These are phyloP conservation scores for Xylaria sp. DNA, from an alignment of 2,329 filamentous ascomycete species.

Conservation along the genomic window DNA sequence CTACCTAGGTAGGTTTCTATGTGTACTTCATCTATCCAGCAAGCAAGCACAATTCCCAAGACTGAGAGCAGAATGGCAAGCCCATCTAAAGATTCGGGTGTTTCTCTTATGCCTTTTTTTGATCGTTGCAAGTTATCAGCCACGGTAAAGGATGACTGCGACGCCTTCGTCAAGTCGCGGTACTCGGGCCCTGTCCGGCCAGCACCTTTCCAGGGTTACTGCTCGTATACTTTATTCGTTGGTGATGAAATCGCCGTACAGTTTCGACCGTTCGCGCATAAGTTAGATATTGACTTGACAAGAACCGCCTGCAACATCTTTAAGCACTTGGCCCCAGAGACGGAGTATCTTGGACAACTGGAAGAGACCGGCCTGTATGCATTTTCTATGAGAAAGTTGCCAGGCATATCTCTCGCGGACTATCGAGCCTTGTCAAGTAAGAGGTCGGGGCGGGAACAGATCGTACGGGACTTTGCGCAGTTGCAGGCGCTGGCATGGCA, in stretches of 20 bases:
- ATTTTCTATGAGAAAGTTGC: constrained; percentile 56
- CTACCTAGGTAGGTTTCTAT: not conserved
- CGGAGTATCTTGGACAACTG: constrained; percentile 52
- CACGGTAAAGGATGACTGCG: constrained; percentile 45
- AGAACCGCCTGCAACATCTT: constrained; percentile 54
- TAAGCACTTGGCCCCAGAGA: constrained; percentile 55
- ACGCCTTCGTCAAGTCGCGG: constrained; percentile 48
- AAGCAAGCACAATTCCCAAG: not conserved
- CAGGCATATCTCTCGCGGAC: constrained; percentile 54
- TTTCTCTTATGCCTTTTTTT: constrained; percentile 45
- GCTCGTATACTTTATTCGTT: constrained; percentile 61
- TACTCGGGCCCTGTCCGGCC: constrained; percentile 51
- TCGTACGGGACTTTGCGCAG: constrained; percentile 56
- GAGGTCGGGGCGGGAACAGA: constrained; percentile 38
- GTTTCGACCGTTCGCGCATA: constrained; percentile 58
- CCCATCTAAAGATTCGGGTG: constrained; percentile 44
- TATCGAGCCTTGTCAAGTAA: constrained; percentile 41
- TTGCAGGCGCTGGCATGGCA: constrained; percentile 55
- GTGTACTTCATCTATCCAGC: not conserved
- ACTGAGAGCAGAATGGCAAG: constrained; percentile 37
- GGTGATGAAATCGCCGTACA: constrained; percentile 56
- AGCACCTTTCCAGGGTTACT: constrained; percentile 59
- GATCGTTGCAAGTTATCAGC: constrained; percentile 45
- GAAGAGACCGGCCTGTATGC: constrained; percentile 48
- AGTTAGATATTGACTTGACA: constrained; percentile 54